Percentiles rank a stretch among this genome's conserved stretches.
Conservation (phyloP, 1,284 basidiomycete genomes). For the Cutaneotrichosporon cutaneum region DNA sequence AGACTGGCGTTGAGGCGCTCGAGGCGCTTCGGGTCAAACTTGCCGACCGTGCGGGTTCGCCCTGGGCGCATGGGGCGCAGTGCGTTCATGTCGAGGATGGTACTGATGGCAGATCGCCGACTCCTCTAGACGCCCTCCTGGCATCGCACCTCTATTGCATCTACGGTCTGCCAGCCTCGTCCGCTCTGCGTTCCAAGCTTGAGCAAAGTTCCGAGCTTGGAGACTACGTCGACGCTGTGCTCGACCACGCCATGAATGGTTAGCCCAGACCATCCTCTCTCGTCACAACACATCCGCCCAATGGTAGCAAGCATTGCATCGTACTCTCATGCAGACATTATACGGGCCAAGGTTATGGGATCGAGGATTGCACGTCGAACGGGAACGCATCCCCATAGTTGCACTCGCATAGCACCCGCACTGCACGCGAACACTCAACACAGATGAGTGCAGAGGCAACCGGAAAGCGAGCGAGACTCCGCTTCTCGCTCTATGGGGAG, state of each 20-base stretch:
- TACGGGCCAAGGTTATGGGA: background rate
- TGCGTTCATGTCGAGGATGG: constrained; percentile 20
- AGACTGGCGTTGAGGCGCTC: constrained; percentile 34
- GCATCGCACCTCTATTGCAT: constrained; percentile 46
- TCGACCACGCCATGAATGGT: constrained; percentile 5
- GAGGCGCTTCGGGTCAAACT: constrained; percentile 30
- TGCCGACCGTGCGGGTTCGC: background rate
- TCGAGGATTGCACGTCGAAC: too few species aligned
- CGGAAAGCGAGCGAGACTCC: too few species aligned
- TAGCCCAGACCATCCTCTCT: too few species aligned
- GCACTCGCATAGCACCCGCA: too few species aligned
- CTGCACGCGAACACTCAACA: too few species aligned
- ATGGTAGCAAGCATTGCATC: background rate
- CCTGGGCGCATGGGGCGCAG: constrained; percentile 43
- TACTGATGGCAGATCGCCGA: constrained; percentile 33
- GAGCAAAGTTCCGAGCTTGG: constrained; percentile 27
- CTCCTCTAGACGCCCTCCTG: constrained; percentile 50
- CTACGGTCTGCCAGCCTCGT: constrained; percentile 28
- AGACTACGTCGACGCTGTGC: constrained; percentile 34
- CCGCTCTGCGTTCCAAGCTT: constrained; percentile 27
- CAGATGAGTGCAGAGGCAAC: too few species aligned
- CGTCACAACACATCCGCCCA: too few species aligned
- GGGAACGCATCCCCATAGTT: too few species aligned
- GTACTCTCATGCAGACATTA: background rate
- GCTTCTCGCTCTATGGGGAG: too few species aligned